Conservation (phyloP, 768 basidiomycete species). For the Boletus subparvulus region DNA sequence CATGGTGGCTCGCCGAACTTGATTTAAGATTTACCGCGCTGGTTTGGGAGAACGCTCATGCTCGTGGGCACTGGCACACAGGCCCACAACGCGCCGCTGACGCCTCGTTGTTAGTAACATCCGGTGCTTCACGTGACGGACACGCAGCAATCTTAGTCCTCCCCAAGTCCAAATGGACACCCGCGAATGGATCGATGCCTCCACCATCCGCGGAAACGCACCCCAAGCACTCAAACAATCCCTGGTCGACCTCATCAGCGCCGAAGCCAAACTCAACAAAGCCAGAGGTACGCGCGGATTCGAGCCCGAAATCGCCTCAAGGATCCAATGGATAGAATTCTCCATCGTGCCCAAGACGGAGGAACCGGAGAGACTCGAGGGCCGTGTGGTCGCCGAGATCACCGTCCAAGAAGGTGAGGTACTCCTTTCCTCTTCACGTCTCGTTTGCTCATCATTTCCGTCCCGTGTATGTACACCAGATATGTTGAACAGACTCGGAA, state of each 20-base stretch:
- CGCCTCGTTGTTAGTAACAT: too few species aligned
- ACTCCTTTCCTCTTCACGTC: not conserved
- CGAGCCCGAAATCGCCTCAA: constrained; percentile 21
- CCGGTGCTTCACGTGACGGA: too few species aligned
- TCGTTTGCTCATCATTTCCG: not conserved
- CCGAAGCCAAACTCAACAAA: constrained; percentile 1
- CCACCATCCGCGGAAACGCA: constrained; percentile 30
- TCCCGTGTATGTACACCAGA: constrained; percentile 26
- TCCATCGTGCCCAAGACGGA: constrained; percentile 45
- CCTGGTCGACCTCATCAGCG: constrained; percentile 21
- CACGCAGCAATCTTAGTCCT: too few species aligned
- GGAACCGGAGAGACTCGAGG: constrained; percentile 45
- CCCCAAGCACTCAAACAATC: constrained; percentile 27
- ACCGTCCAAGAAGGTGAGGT: constrained; percentile 42
- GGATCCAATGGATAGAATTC: constrained; percentile 39
- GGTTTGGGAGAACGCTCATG: too few species aligned
- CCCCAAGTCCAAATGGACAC: constrained; percentile 5
- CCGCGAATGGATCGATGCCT: constrained; percentile 16
- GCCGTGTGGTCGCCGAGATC: constrained; percentile 45
- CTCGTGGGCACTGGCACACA: too few species aligned
- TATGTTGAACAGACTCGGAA: constrained; percentile 51
- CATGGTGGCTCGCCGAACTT: too few species aligned
- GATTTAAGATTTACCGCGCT: too few species aligned
- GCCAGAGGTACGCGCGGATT: constrained; percentile 20
- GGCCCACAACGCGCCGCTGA: too few species aligned